These are phyloP conservation scores for Cystobasidiaceae sp. DNA, from an alignment of 1,284 basidiomycete genomes.

Conservation along the genomic window DNA sequence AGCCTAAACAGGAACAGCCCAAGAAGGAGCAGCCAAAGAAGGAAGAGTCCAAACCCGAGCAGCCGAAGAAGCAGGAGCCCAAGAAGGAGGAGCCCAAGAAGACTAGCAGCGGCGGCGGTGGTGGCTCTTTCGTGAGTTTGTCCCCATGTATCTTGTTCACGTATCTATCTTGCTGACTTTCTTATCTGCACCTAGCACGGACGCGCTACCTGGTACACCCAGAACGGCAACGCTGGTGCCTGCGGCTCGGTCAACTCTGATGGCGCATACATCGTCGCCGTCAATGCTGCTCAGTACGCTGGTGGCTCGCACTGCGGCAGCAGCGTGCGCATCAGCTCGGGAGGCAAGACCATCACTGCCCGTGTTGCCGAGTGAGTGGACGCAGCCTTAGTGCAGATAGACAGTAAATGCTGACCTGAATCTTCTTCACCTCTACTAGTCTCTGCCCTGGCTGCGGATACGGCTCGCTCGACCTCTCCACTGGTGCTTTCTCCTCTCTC, in stretches of 20 bases:
- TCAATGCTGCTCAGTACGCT: conserved; percentile 46
- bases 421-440: conserved; percentile 48
- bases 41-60: background rate
- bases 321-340: conserved; percentile 58
- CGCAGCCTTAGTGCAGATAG: conserved; percentile 26
- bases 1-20: background rate
- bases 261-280: conserved; percentile 61
- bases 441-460: conserved; percentile 49
- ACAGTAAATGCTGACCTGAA: background rate
- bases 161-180: background rate
- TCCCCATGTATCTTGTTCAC: background rate
- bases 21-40: conserved; percentile 1
- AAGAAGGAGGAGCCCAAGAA: conserved; percentile 1
- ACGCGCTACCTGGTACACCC: conserved; percentile 41
- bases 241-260: conserved; percentile 44
- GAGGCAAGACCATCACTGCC: conserved; percentile 58
- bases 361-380: conserved; percentile 60
- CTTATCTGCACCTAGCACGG: conserved; percentile 30
- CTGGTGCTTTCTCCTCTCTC: conserved; percentile 62
- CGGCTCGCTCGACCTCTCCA: conserved; percentile 64
- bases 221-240: conserved; percentile 43
- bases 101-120: conserved; percentile 11
- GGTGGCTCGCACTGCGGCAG: conserved; percentile 61
- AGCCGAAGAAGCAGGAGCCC: conserved; percentile 2
- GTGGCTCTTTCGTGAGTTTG: conserved; percentile 10